These are phyloP conservation scores for Ophiostoma montium DNA, from an alignment of 2,329 filamentous ascomycete species.

Conservation along the genomic window DNA sequence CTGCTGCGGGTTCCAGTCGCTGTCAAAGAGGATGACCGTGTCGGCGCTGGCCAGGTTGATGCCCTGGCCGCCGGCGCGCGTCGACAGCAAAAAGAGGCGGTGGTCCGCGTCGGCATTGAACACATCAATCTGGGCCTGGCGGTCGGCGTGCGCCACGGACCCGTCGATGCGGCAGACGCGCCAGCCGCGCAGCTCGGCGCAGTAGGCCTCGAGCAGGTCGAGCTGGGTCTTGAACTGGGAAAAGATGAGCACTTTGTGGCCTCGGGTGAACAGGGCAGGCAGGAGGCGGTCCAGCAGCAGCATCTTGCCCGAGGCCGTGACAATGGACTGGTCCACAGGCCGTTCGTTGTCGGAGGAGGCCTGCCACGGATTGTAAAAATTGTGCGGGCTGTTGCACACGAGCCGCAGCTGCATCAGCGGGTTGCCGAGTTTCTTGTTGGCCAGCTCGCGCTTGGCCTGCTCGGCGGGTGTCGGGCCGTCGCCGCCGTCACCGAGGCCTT, in stretches of 20 bases:
- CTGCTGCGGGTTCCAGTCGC: constrained; percentile 89
- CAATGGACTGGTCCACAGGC: constrained; percentile 61
- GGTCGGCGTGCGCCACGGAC: constrained; percentile 59
- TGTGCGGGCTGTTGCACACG: constrained; percentile 86
- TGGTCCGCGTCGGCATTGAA: constrained; percentile 54
- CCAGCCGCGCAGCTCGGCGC: constrained; percentile 62
- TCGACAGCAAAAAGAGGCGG: constrained; percentile 77
- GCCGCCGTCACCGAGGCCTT: constrained; percentile 26
- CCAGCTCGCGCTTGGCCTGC: constrained; percentile 75
- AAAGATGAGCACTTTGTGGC: constrained; percentile 90
- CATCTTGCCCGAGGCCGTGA: constrained; percentile 91
- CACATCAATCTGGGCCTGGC: constrained; percentile 54
- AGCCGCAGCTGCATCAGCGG: constrained; percentile 82
- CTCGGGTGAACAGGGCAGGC: constrained; percentile 54
- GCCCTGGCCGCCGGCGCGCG: constrained; percentile 82
- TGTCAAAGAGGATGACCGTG: constrained; percentile 83
- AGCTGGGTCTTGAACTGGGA: constrained; percentile 93
- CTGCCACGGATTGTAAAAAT: constrained; percentile 89
- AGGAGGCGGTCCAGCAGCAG: constrained; percentile 79
- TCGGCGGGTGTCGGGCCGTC: constrained; percentile 40
- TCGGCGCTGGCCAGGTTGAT: constrained; percentile 90
- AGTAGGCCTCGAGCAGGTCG: constrained; percentile 82
- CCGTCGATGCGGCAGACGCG: constrained; percentile 83
- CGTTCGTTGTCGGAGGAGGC: constrained; percentile 20
- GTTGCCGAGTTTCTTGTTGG: constrained; percentile 83